Evolutionary conservation across 2,329 filamentous ascomycete species (phyloP), one percentile per base, ranked within the genome.

Genomic region (Juglanconis oblonga): DNA sequence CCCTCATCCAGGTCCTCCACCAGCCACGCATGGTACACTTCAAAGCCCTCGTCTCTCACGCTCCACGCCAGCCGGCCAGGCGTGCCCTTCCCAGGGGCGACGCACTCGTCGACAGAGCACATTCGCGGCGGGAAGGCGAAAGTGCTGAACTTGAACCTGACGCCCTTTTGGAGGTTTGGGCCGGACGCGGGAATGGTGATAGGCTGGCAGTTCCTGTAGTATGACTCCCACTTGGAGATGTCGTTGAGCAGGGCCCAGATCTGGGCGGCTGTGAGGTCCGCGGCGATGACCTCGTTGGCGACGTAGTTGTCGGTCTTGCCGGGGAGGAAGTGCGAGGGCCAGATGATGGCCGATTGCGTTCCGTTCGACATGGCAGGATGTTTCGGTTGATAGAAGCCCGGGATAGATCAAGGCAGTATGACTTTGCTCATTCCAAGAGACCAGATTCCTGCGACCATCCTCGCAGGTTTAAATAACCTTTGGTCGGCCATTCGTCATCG

Each of bases 251-350:
- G 64, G 9, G 55, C 53, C 70, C 70, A 71, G 51, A 70, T 65
- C 55, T 70, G 61, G 5, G 59, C 47, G 3, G 69, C 65, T 1
- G 65, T 68, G 55, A 71, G 59, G 24, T 67, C 68, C 40, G 65
- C 67, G 42, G 62, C 68, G 54, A 69, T 67, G 13, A 68, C 62
- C 33, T 71, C 70, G 51, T 71, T 71, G 24, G 68, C 69, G 17
- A 70, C 67, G 38, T 65, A 71, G 53, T 70, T 71, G 59, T 71
- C 68, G 5, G 69, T 70, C 1, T 64, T 68, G 24, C 69, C 68
- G 1, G 69, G 70, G 0, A 67, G 66, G 58, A 64, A 71, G 17
- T 66, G 61, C 40, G 64, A 45, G 2, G 68, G 69, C 70, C 69
- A 71, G 35, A 58, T 59, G 49, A 71, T 68, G 50, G 64, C 57